Base-by-base conservation (phyloP, 2,329 filamentous ascomycete species). In the Knufia fluminis region DNA sequence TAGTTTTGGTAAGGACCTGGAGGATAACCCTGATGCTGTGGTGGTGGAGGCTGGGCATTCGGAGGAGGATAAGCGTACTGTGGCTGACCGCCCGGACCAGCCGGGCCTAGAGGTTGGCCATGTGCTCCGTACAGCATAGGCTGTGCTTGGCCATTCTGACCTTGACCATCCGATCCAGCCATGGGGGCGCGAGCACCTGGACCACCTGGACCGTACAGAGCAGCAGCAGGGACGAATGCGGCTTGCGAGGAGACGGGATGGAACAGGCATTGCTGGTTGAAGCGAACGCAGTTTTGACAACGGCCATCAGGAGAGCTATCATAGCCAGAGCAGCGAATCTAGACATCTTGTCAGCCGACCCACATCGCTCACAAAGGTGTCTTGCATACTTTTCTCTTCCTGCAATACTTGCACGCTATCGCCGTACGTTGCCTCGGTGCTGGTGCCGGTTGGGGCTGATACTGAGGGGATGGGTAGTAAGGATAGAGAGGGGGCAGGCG, bases 281-380 rank as follows among this genome's bases (percentile, higher is more conserved):
- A 87, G 42, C 83, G 74, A 55, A 81, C 73, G 62, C 83, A 87
- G 64, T 86, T 86, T 60, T 75, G 78, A 71, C 83, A 87, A 52
- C 82, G 78, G 52, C 83, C 83, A 64, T 86, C 80, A 33, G 82
- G 78, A 33, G 81, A 84, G 50, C 76, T 78, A 60, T 86, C 83
- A 62, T 86, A 87, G 23, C 83, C 83, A 3, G 83, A 86, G 71
- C 83, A 87, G 52, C 83, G 80, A 64, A 86, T 86, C 83, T 86
- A 53, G 44, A 40, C n/a, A 32, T n/a, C 19, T 39, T 14, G 17
- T 57, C 47, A 51, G 51, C 33, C 36, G n/a, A 36, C 32, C n/a
- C 23, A 17, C 22, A 22, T 16, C 35, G 28, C 24, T 26, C 24
- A 48, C 48, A 45, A 35, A 23, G 42, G 50, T 28, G 24, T 20